phyloP scores from a whole-genome alignment of 2,329 filamentous ascomycete species.

The Phialocephala sp. region DNA sequence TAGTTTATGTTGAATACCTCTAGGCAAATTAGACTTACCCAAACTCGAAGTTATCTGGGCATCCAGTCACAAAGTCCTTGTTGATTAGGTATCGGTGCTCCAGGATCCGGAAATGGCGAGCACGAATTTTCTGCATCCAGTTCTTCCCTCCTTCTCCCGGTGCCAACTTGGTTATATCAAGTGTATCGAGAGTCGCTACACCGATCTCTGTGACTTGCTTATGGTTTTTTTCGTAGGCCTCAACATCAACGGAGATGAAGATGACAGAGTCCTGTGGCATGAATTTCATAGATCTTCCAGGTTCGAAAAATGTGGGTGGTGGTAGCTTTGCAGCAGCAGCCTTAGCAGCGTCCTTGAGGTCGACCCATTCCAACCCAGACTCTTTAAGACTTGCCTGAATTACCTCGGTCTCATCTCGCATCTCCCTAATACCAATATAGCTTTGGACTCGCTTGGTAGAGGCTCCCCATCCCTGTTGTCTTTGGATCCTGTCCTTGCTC shows the following conservation, averaged over 20 bases:
- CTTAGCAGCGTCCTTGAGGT: slow-evolving; percentile 38
- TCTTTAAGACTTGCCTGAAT: slow-evolving; percentile 32
- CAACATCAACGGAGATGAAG: slow-evolving; percentile 82
- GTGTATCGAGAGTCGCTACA: slow-evolving; percentile 78
- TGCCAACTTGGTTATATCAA: slow-evolving; percentile 54
- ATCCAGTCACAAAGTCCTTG: slow-evolving; percentile 69
- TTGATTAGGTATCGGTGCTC: slow-evolving; percentile 75
- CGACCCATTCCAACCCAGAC: slow-evolving; percentile 36
- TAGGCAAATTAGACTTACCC: slow-evolving; percentile 56
- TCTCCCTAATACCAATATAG: slow-evolving; percentile 71
- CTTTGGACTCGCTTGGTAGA: slow-evolving; percentile 69
- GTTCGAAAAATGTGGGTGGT: slow-evolving; percentile 47
- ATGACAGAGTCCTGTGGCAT: slow-evolving; percentile 61
- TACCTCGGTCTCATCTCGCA: slow-evolving; percentile 18
- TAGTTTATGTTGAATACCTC: slow-evolving; percentile 2
- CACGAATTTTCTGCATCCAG: slow-evolving; percentile 72
- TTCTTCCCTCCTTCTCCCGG: slow-evolving; percentile 66
- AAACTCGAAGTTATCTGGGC: slow-evolving; percentile 77
- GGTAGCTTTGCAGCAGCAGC: slow-evolving; percentile 36
- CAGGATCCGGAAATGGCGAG: slow-evolving; percentile 76
- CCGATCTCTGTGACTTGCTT: slow-evolving; percentile 83
- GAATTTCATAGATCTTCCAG: slow-evolving; percentile 52
- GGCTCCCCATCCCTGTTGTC: slow-evolving; percentile 57
- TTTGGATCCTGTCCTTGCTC: slow-evolving; percentile 52
- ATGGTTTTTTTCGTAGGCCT: slow-evolving; percentile 74